A percentile compares a stretch with the other conserved stretches of the same genome.
Conservation (phyloP, 345 rosid genomes). For the Bretschneidera sinensis region DNA sequence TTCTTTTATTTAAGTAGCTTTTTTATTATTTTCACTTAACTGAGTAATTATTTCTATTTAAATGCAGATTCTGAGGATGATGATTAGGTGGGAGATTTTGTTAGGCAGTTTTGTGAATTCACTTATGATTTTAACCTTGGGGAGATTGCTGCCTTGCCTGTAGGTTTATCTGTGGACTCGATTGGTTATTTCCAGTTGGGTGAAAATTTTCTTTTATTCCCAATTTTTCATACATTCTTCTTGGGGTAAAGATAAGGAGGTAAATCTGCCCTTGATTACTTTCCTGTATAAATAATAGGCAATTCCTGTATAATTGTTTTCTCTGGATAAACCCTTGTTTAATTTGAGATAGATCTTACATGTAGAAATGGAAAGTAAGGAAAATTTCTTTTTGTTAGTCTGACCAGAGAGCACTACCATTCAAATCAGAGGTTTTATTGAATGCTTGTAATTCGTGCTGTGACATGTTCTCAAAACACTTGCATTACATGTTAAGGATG, state of each 20-base stretch:
- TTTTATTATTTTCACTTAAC: neutral
- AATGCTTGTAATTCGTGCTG: too few species aligned
- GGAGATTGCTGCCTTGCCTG: conserved; percentile 13
- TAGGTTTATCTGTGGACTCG: conserved; percentile 18
- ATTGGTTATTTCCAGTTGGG: conserved; percentile 16
- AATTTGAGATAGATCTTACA: conserved; percentile 15
- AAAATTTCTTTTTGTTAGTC: too few species aligned
- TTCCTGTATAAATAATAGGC: conserved; percentile 39
- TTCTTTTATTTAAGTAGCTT: too few species aligned
- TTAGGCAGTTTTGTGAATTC: conserved; percentile 8
- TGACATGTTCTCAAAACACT: too few species aligned
- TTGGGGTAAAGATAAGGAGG: conserved; percentile 18
- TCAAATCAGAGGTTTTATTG: too few species aligned
- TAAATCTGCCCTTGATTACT: conserved; percentile 16
- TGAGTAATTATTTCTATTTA: neutral
- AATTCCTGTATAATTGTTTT: conserved; percentile 31
- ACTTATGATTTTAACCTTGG: conserved; percentile 9
- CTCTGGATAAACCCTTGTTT: conserved; percentile 16
- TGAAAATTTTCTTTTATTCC: conserved; percentile 15
- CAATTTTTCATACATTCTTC: conserved; percentile 13
- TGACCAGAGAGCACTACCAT: too few species aligned
- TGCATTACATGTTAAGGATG: too few species aligned
- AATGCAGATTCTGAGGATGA: conserved; percentile 94
- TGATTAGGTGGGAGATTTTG: conserved; percentile 45
- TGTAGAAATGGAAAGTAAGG: conserved; percentile 12